Percentiles rank a stretch among this genome's conserved stretches.
These are phyloP conservation scores for Paratrypanosoma confusum DNA, from an alignment of 208 protist species.

Conservation along the genomic window DNA sequence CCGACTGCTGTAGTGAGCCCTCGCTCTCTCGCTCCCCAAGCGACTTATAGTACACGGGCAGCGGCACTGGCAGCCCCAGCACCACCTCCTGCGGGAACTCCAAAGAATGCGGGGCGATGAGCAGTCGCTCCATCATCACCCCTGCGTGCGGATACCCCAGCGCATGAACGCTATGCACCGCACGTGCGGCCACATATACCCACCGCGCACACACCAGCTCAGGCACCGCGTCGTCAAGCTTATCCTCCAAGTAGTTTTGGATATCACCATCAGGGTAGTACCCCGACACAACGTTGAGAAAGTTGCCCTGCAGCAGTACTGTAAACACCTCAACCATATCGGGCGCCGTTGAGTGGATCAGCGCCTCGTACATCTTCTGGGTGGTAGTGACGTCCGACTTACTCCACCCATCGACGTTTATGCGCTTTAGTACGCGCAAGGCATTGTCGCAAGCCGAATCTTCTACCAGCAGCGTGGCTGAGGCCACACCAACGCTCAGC, in stretches of 20 bases:
- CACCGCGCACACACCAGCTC: slow-evolving; percentile 36
- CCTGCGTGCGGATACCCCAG: too few species aligned
- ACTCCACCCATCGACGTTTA: slow-evolving; percentile 44
- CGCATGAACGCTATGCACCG: slow-evolving; percentile 21
- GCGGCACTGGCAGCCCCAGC: slow-evolving; percentile 50
- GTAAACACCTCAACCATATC: slow-evolving; percentile 42
- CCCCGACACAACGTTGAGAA: slow-evolving; percentile 53
- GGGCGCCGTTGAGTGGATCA: slow-evolving; percentile 12
- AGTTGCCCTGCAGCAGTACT: slow-evolving; percentile 42
- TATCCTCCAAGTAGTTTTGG: slow-evolving; percentile 45
- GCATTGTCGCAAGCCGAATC: slow-evolving; percentile 41
- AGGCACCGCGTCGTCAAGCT: slow-evolving; percentile 14
- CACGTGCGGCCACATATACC: slow-evolving; percentile 35
- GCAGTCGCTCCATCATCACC: too few species aligned
- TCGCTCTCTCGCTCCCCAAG: slow-evolving; percentile 34
- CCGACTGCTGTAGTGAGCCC: slow-evolving; percentile 27
- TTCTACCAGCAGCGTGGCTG: slow-evolving; percentile 71
- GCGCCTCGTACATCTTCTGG: slow-evolving; percentile 24
- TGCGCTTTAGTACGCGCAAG: slow-evolving; percentile 52
- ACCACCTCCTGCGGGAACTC: too few species aligned
- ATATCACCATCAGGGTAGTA: slow-evolving; percentile 50
- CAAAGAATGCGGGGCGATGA: too few species aligned
- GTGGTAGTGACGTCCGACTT: slow-evolving; percentile 17
- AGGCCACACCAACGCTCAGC: slow-evolving; percentile 44
- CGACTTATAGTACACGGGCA: slow-evolving; percentile 32